Evolutionary conservation across 2,329 filamentous ascomycete genomes (phyloP).

Genomic region (Trichoderma arundinaceum): DNA sequence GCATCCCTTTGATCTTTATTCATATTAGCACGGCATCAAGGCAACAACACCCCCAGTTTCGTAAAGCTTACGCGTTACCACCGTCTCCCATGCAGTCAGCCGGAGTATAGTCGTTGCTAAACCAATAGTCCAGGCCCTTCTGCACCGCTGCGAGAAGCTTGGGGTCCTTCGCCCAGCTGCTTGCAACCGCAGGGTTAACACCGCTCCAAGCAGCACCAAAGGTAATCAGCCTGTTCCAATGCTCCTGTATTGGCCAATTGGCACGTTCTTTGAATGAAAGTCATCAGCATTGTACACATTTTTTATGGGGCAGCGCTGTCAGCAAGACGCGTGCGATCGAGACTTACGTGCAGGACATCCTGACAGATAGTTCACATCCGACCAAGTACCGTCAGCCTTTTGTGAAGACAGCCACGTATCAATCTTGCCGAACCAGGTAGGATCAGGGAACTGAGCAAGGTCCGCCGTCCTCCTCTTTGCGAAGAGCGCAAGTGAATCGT

Average conservation of each 20-base stretch:
- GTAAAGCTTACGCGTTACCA: constrained; percentile 33
- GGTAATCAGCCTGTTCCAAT: constrained; percentile 37
- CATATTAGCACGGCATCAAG: background rate
- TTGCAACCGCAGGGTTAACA: constrained; percentile 33
- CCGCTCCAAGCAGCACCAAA: constrained; percentile 38
- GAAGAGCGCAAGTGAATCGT: constrained; percentile 33
- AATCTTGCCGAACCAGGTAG: constrained; percentile 34
- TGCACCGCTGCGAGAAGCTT: constrained; percentile 32
- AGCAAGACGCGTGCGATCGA: background rate
- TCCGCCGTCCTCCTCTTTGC: constrained; percentile 34
- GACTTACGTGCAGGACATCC: constrained; percentile 37
- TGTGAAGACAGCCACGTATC: constrained; percentile 34
- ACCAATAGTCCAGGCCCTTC: constrained; percentile 37
- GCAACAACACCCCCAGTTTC: background rate
- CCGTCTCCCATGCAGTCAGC: constrained; percentile 36
- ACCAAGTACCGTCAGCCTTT: constrained; percentile 36
- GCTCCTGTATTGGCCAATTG: constrained; percentile 38
- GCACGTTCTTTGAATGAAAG: constrained; percentile 33
- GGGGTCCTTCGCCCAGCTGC: constrained; percentile 32
- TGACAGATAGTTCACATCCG: constrained; percentile 37
- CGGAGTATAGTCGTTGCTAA: constrained; percentile 36
- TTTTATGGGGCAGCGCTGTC: background rate
- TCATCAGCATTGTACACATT: background rate
- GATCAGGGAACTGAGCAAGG: constrained; percentile 36
- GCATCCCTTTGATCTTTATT: constrained; percentile 24